Conservation (phyloP, 768 basidiomycete genomes). For the Macrolepiota fuliginosa region DNA sequence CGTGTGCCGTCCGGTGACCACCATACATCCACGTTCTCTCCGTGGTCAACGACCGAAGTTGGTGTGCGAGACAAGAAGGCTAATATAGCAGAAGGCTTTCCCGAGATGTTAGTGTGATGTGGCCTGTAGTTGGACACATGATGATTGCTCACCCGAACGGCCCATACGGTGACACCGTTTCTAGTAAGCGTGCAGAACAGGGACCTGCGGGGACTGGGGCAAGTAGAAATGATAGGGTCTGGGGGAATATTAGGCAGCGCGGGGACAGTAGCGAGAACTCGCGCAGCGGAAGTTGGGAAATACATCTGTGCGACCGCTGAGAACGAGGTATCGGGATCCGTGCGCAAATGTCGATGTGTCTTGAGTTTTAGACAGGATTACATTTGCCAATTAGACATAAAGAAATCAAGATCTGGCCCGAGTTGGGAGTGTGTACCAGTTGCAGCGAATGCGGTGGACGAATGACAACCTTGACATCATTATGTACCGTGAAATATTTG, state of each 20-base stretch:
- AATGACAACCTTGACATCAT: slow-evolving; percentile 2
- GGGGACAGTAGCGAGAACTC: slow-evolving; percentile 68
- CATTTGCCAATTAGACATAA: not conserved
- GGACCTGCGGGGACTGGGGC: slow-evolving; percentile 70
- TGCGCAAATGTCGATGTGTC: not conserved
- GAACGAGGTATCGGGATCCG: not conserved
- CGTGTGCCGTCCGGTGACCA: slow-evolving; percentile 85
- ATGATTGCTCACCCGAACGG: slow-evolving; percentile 53
- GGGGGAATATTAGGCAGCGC: slow-evolving; percentile 60
- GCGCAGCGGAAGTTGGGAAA: slow-evolving; percentile 80
- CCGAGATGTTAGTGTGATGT: slow-evolving; percentile 3
- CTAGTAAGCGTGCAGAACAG: slow-evolving; percentile 76
- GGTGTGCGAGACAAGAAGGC: slow-evolving; percentile 75
- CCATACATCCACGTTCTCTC: slow-evolving; percentile 68
- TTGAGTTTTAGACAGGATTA: not conserved
- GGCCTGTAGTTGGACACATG: not conserved
- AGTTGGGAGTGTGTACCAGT: not conserved
- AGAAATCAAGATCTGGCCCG: not conserved
- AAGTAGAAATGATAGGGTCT: slow-evolving; percentile 56
- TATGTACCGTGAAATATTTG: not conserved
- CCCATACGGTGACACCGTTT: slow-evolving; percentile 75
- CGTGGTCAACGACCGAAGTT: slow-evolving; percentile 77
- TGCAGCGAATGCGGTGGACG: not conserved
- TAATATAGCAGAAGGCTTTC: slow-evolving; percentile 67
- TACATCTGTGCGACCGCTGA: slow-evolving; percentile 54